Base-by-base conservation (phyloP, 2,329 filamentous ascomycete species). In the Cordyceps pruinosa region DNA sequence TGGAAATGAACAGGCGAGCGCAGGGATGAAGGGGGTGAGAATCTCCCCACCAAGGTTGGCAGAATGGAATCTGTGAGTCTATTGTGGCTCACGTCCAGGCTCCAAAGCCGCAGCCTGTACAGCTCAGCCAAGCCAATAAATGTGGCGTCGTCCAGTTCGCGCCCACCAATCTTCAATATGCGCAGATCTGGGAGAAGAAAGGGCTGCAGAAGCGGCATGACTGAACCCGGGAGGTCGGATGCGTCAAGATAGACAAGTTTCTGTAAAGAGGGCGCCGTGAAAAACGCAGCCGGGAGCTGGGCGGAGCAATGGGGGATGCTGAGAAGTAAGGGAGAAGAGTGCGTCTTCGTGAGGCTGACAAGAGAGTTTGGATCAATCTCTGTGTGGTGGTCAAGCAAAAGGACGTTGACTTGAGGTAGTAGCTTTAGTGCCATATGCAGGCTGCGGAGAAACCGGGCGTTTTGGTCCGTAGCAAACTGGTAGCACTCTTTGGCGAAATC, bases 41-140 rank as follows among this genome's bases (percentile, higher is more conserved):
- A 74, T 19, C 62, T 60, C 6, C 65, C 44, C 6, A 66, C 59
- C 4, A 72, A 42, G 3, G 30, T 45, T 8, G 70, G 64, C 12
- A 83, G 62, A 4, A 69, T 62, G 2, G 37, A 62, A 62, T 85
- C 81, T 0, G 75, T 77, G 10, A 86, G 64, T 12, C 71, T 73
- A 61, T 86, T 86, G 6, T 73, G 54, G 37, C 73, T 71, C 1
- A 85, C 50, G 60, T 86, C 81, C 5, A 85, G 64, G 61, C 82
- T 83, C 82, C 82, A 85, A 12, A 85, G 66, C 28, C 72, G 75
- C 12, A 5, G 65, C 60, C 58, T 64, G 61, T 64, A 79, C 62
- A 41, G 75, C 60, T 3, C 65, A 42, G 60, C 41, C 0, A 68
- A 56, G 2, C 72, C 67, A 2, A 70, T 66, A 4, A 70, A 57